These are phyloP conservation scores for Pisolithus thermaeus DNA, from an alignment of 1,284 basidiomycete species.

Conservation along the genomic window DNA sequence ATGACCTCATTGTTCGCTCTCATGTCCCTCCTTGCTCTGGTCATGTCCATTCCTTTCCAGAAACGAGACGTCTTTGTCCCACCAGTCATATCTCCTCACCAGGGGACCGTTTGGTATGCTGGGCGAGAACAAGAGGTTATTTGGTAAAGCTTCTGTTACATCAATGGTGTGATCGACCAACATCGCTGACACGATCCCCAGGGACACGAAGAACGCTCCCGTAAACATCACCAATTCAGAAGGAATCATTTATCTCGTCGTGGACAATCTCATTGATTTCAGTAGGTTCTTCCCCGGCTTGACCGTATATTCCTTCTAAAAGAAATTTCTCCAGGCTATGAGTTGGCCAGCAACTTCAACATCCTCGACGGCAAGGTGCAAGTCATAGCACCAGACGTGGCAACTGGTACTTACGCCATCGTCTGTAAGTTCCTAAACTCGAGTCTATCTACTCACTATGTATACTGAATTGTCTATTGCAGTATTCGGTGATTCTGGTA, in stretches of 20 bases:
- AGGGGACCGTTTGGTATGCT: slow-evolving; percentile 27
- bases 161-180: background rate
- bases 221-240: slow-evolving; percentile 32
- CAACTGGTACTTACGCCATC: slow-evolving; percentile 30
- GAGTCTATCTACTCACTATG: background rate
- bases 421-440: slow-evolving; percentile 30
- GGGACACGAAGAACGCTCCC: slow-evolving; percentile 31
- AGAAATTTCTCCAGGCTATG: background rate
- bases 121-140: slow-evolving; percentile 28
- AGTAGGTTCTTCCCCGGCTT: slow-evolving; percentile 20
- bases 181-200: slow-evolving; percentile 14
- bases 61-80: slow-evolving; percentile 36
- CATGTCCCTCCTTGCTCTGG: slow-evolving; percentile 12
- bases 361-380: slow-evolving; percentile 26
- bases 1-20: slow-evolving; percentile 11
- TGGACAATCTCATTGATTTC: slow-evolving; percentile 19
- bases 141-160: slow-evolving; percentile 27
- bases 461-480: background rate
- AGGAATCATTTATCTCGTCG: slow-evolving; percentile 31
- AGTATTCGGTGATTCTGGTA: slow-evolving; percentile 37
- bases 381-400: slow-evolving; percentile 31
- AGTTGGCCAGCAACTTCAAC: slow-evolving; percentile 27
- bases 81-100: slow-evolving; percentile 26
- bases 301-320: slow-evolving; percentile 5
- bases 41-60: slow-evolving; percentile 11